These are phyloP conservation scores for Quercus glauca DNA, from an alignment of 306 rosid species.

Conservation along the genomic window DNA sequence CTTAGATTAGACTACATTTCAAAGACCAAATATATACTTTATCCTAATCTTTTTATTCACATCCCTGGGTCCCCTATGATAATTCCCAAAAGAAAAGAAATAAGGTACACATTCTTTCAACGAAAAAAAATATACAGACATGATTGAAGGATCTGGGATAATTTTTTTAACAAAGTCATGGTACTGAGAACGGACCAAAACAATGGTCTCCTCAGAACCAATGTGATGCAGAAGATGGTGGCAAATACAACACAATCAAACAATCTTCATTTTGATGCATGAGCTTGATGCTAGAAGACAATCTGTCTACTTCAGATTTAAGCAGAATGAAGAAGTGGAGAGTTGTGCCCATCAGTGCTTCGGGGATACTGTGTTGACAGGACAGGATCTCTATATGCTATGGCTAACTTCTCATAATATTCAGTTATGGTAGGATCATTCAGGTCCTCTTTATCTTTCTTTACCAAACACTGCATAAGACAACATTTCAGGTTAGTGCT, in stretches of 20 bases:
- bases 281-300: not conserved
- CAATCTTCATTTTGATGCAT: not conserved
- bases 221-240: not conserved
- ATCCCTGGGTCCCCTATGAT: too few species aligned
- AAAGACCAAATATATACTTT: too few species aligned
- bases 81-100: too few species aligned
- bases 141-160: too few species aligned
- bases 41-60: too few species aligned
- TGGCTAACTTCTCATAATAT: conserved; percentile 46
- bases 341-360: conserved; percentile 30
- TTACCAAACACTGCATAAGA: conserved; percentile 61
- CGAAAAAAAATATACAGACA: too few species aligned
- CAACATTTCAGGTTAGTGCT: not conserved
- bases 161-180: not conserved
- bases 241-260: not conserved
- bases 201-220: not conserved
- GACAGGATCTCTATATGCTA: conserved; percentile 68
- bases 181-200: not conserved
- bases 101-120: too few species aligned
- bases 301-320: conserved; percentile 26
- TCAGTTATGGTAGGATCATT: conserved; percentile 43
- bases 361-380: conserved; percentile 40
- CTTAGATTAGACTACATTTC: too few species aligned
- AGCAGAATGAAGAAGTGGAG: conserved; percentile 56
- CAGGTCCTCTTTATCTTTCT: conserved; percentile 67